phyloP scores from a whole-genome alignment of 2,329 filamentous ascomycete genomes.

The Fusarium staphyleae region DNA sequence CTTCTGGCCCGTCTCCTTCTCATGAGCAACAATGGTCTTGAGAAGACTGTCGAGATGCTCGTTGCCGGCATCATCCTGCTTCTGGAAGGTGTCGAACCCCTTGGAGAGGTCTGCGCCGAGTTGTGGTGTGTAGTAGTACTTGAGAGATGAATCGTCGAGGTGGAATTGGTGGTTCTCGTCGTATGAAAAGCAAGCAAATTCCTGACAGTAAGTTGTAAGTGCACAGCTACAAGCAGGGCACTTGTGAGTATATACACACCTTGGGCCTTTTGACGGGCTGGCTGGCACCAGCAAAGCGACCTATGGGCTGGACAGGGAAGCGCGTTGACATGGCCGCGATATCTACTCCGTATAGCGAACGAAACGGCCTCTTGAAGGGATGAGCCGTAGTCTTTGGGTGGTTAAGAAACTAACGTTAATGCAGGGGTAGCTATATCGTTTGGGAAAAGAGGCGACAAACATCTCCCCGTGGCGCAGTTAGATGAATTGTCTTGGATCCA shows the following conservation, averaged over 20 bases:
- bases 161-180: conserved; percentile 81
- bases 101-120: conserved; percentile 76
- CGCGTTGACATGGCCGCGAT: conserved; percentile 39
- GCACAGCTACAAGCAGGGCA: background rate
- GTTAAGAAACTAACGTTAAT: background rate
- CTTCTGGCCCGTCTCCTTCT: conserved; percentile 70
- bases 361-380: background rate
- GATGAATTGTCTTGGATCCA: background rate
- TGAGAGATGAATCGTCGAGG: conserved; percentile 78
- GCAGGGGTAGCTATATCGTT: background rate
- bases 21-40: conserved; percentile 75
- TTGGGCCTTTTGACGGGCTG: conserved; percentile 78
- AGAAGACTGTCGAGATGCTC: conserved; percentile 88
- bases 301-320: conserved; percentile 74
- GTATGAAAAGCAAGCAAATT: conserved; percentile 94
- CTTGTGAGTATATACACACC: conserved; percentile 52
- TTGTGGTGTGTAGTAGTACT: conserved; percentile 84
- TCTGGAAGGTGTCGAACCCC: conserved; percentile 83
- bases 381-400: background rate
- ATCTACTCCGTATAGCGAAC: background rate
- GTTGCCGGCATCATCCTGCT: conserved; percentile 82
- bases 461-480: background rate
- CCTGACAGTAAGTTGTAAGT: conserved; percentile 56
- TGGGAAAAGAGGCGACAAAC: background rate
- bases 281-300: conserved; percentile 71